phyloP scores from a whole-genome alignment of 345 rosid genomes.

The Camelina neglecta region DNA sequence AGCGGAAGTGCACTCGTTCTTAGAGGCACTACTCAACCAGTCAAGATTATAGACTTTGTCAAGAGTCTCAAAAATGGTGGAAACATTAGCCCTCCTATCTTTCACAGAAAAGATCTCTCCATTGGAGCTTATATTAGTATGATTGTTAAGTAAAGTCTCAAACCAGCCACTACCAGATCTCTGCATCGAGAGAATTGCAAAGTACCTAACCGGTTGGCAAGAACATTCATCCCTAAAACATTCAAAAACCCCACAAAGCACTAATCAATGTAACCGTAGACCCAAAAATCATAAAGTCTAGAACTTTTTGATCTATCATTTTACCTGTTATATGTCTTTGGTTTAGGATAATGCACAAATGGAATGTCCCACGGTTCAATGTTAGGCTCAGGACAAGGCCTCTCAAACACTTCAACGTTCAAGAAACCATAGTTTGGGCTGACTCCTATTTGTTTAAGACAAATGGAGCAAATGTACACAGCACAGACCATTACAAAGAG shows the following conservation, averaged over 20 bases:
- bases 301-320: conserved; percentile 1
- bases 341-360: conserved; percentile 78
- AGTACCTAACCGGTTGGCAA: conserved; percentile 87
- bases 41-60: conserved; percentile 85
- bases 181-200: conserved; percentile 98
- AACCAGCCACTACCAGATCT: conserved; percentile 99
- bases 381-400: conserved; percentile 69
- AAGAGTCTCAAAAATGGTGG: conserved; percentile 76
- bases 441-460: conserved; percentile 69
- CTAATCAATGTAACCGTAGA: not conserved
- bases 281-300: not conserved
- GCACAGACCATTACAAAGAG: conserved; percentile 75
- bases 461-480: conserved; percentile 73
- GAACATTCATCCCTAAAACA: conserved; percentile 75
- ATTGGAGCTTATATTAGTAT: conserved; percentile 92
- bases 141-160: conserved; percentile 91
- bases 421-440: conserved; percentile 51
- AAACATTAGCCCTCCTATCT: conserved; percentile 77
- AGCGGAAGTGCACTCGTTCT: conserved; percentile 94
- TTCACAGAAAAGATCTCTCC: conserved; percentile 96
- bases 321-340: conserved; percentile 75
- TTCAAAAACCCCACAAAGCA: conserved; percentile 4
- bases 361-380: conserved; percentile 90
- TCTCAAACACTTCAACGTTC: conserved; percentile 53
- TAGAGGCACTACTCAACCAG: conserved; percentile 94